These are phyloP conservation scores for Euptelea pleiosperma DNA, from an alignment of 164 flowering plant species.

Conservation along the genomic window DNA sequence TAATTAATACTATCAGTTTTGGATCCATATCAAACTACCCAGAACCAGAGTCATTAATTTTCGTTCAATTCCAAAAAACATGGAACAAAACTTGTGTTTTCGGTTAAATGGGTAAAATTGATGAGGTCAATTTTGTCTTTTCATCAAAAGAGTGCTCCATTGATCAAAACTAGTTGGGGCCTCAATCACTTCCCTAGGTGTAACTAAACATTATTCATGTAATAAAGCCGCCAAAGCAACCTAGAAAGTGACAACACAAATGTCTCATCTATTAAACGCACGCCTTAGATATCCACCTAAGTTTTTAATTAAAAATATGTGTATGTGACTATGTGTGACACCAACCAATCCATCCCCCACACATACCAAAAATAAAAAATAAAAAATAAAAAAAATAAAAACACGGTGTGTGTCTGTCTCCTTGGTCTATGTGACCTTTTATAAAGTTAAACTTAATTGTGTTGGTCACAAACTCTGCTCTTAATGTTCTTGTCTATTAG, in stretches of 20 bases:
- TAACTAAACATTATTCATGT: not conserved
- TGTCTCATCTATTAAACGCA: slow-evolving; percentile 22
- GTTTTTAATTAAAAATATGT: slow-evolving; percentile 5
- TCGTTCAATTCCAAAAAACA: no score
- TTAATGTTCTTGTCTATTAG: not conserved
- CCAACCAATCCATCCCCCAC: no score
- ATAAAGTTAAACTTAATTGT: slow-evolving; percentile 17
- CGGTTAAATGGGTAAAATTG: no score
- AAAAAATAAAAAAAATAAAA: not conserved
- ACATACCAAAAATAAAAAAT: not conserved
- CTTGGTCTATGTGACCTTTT: not conserved
- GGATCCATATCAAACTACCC: no score
- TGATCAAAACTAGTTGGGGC: not conserved
- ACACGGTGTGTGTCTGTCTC: not conserved
- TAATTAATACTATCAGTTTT: no score
- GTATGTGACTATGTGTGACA: no score
- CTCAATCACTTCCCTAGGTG: not conserved
- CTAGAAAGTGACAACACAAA: slow-evolving; percentile 21
- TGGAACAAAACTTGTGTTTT: no score
- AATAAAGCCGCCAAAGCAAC: slow-evolving; percentile 22
- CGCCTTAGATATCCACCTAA: slow-evolving; percentile 14
- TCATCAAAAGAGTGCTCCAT: not conserved
- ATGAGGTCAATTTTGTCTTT: not conserved
- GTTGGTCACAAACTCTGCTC: slow-evolving; percentile 26
- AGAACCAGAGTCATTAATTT: no score